Percentiles rank a stretch among this genome's conserved stretches.
phyloP scores from a whole-genome alignment of 192 early-diverging fungal species.

The Coemansia sp. region DNA sequence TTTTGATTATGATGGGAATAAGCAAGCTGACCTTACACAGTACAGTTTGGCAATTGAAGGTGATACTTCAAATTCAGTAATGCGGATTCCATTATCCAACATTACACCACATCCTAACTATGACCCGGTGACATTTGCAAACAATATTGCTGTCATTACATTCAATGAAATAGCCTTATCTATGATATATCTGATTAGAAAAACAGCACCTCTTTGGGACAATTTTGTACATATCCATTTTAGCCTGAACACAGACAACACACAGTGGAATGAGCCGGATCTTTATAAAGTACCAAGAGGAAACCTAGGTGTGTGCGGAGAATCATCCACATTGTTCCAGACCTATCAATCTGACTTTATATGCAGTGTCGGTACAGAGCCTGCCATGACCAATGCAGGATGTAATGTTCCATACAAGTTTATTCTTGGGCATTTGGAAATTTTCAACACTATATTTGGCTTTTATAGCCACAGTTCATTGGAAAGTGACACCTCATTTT shows the following conservation, averaged over 20 bases:
- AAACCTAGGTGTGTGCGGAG: background rate
- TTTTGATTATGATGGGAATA: slow-evolving; percentile 9
- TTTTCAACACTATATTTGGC: slow-evolving; percentile 4
- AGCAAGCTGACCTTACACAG: background rate
- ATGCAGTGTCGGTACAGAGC: slow-evolving; percentile 12
- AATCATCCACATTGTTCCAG: background rate
- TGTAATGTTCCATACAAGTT: slow-evolving; percentile 24
- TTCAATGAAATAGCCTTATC: background rate
- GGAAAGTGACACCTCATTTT: slow-evolving; percentile 2
- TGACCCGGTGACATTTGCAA: slow-evolving; percentile 26
- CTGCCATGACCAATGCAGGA: background rate
- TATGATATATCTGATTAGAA: background rate
- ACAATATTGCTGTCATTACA: slow-evolving; percentile 18
- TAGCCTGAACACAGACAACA: slow-evolving; percentile 1
- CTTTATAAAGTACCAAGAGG: background rate
- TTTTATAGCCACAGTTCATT: slow-evolving; percentile 29
- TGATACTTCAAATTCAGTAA: background rate
- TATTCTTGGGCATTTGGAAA: slow-evolving; percentile 6
- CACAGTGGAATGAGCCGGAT: slow-evolving; percentile 3
- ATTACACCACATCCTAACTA: slow-evolving; percentile 15
- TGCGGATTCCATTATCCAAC: slow-evolving; percentile 1
- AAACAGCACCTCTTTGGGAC: slow-evolving; percentile 5
- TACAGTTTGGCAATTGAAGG: slow-evolving; percentile 1
- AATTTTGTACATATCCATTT: slow-evolving; percentile 6
- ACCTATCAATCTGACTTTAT: slow-evolving; percentile 13